phyloP scores from a whole-genome alignment of 1,284 basidiomycete genomes.

The Leucoagaricus sp. region DNA sequence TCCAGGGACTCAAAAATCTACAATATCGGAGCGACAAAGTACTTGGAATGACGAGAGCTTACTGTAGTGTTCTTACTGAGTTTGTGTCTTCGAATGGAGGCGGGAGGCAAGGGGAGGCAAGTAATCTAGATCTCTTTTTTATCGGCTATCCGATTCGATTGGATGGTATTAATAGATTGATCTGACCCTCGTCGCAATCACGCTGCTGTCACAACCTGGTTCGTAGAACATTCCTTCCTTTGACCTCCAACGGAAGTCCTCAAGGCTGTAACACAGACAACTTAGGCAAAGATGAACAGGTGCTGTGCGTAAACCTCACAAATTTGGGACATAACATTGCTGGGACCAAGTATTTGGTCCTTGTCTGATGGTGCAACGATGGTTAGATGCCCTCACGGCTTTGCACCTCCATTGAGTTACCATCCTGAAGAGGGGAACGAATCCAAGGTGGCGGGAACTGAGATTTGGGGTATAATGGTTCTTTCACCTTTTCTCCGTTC shows the following conservation, averaged over 20 bases:
- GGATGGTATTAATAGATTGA: conserved; percentile 14
- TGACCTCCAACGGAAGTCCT: conserved; percentile 5
- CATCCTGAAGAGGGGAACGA: not conserved
- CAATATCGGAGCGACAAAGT: not conserved
- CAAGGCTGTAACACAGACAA: conserved; percentile 11
- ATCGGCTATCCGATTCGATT: conserved; percentile 7
- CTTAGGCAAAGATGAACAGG: not conserved
- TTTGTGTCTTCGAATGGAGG: conserved; percentile 5
- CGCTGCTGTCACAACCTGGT: conserved; percentile 8
- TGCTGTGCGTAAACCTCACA: not conserved
- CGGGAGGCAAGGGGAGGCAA: not conserved
- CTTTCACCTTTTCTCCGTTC: conserved; percentile 5
- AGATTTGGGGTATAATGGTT: not conserved
- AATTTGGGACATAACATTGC: conserved; percentile 4
- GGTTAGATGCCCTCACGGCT: not conserved
- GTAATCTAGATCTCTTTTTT: conserved; percentile 1
- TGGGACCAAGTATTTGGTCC: not conserved
- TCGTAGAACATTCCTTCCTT: conserved; percentile 9
- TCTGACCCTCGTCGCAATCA: conserved; percentile 13
- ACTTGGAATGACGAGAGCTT: conserved; percentile 5
- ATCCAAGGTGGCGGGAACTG: not conserved
- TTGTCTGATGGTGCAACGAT: not conserved
- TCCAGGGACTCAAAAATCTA: too few relatives aligned
- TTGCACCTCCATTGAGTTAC: not conserved
- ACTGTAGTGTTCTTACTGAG: not conserved